phyloP scores from a whole-genome alignment of 2,329 filamentous ascomycete species.

The Microdochium bolleyi region DNA sequence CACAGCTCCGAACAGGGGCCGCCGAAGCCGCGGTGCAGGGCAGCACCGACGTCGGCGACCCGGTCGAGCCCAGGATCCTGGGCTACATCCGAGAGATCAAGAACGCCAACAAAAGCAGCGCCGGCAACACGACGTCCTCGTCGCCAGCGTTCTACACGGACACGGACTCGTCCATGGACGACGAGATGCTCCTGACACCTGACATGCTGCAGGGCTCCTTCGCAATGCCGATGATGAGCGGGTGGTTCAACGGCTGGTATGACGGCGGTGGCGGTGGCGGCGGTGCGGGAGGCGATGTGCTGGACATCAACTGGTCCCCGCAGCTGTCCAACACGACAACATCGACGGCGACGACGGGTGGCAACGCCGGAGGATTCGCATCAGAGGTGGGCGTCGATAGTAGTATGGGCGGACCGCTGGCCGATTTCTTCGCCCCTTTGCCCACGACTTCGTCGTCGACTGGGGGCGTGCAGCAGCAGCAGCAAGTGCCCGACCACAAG shows the following conservation, averaged over 20 bases:
- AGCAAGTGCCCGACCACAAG: conserved; percentile 4
- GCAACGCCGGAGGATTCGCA: no score
- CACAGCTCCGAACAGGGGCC: background rate
- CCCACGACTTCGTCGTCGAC: background rate
- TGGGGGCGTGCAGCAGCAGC: background rate
- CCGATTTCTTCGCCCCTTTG: background rate
- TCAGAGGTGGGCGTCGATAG: no score
- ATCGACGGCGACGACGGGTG: background rate
- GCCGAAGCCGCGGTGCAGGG: no score
- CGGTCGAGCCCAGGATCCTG: background rate
- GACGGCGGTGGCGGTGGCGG: background rate
- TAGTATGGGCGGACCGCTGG: background rate
- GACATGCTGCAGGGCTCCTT: background rate
- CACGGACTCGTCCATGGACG: background rate
- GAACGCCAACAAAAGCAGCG: background rate
- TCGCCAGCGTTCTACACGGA: background rate
- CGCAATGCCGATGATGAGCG: background rate
- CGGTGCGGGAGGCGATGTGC: background rate
- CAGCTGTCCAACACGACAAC: no score
- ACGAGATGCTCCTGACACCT: background rate
- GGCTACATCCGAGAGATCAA: background rate
- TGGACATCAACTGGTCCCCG: background rate
- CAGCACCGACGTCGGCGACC: no score
- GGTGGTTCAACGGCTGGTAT: background rate
- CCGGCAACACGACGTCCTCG: background rate